phyloP scores from a whole-genome alignment of 208 protist species.

The Trypanosoma rangeli region DNA sequence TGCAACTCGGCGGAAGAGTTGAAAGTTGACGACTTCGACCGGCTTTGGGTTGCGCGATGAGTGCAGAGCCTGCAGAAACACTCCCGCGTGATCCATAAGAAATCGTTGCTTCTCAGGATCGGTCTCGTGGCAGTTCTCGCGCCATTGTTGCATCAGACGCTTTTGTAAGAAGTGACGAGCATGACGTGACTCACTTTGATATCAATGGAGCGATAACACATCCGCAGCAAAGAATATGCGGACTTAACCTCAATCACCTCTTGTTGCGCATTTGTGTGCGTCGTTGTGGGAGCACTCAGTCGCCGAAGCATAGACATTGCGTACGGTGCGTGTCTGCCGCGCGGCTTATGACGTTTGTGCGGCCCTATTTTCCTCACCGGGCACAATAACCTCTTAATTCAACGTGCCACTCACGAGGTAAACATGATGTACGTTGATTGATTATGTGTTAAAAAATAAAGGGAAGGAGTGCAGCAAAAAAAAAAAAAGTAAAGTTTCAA shows the following conservation, averaged over 20 bases:
- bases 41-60: conserved; percentile 75
- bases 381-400: neutral
- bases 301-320: conserved; percentile 28
- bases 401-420: neutral
- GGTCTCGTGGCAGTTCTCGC: conserved; percentile 59
- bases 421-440: neutral
- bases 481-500: too few species aligned
- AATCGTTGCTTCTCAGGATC: conserved; percentile 86
- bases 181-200: conserved; percentile 84
- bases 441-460: neutral
- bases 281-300: conserved; percentile 6
- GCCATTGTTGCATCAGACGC: conserved; percentile 80
- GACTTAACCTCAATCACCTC: conserved; percentile 80
- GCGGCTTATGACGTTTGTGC: conserved; percentile 3
- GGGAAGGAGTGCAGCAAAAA: neutral
- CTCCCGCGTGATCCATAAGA: conserved; percentile 87
- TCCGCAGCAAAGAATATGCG: conserved; percentile 76
- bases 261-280: conserved; percentile 77
- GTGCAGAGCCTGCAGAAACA: conserved; percentile 86
- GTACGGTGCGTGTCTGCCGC: neutral
- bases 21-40: conserved; percentile 58
- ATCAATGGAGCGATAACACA: conserved; percentile 92
- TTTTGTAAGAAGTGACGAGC: conserved; percentile 84
- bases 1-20: conserved; percentile 75
- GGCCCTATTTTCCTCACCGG: too few species aligned